Base-by-base conservation (phyloP, 1,139 yeast genomes). In the Entelexis paramagnoliae region DNA sequence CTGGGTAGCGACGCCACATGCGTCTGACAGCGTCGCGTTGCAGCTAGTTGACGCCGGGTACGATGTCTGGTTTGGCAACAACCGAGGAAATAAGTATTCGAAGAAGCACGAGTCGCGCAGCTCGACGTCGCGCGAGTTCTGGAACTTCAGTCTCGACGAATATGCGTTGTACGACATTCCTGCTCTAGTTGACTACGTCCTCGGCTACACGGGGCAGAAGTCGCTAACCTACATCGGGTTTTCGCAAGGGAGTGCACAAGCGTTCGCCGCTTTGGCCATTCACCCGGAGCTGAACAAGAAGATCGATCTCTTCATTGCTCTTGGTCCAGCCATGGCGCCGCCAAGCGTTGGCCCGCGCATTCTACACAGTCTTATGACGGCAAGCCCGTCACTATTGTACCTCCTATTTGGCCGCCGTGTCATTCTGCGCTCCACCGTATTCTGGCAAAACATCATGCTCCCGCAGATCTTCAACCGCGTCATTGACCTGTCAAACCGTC, bases 281-380 rank as follows among this genome's bases (percentile, higher is more conserved):
- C 79, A 83, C 63, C 77, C 85, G 7, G 75, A 75, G 20, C 72
- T 89, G 58, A 86, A 85, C 65, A 64, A 71, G 10, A 83, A 84
- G 62, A 78, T 89, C 49, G 79, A 79, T 32, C 75, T 78, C 58
- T 77, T 89, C 55, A 77, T 89, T 50, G 95, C 93, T 5, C 75
- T 86, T 40, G 85, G 96, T 0, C 97, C 97, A 0, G 97, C 97
- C 1, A 84, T 94, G 69, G 86, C 96, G 0, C 97, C 97, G 0
- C 84, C 80, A 49, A 93, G 95, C 1, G 71, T 89, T 24, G 80
- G 82, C 56, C 84, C 89, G 58, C 75, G 77, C 63, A 71, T 88
- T 53, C 80, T 86, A 34, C 94, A 87, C 63, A 75, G 88, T 0
- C 72, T 89, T 42, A 77, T 85, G 58, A 81, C 85, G 62, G 77